Percentiles rank a stretch among this genome's conserved stretches.
Evolutionary conservation across 257 asterid genomes (phyloP).

Genomic region (Gardenia jasminoides): DNA sequence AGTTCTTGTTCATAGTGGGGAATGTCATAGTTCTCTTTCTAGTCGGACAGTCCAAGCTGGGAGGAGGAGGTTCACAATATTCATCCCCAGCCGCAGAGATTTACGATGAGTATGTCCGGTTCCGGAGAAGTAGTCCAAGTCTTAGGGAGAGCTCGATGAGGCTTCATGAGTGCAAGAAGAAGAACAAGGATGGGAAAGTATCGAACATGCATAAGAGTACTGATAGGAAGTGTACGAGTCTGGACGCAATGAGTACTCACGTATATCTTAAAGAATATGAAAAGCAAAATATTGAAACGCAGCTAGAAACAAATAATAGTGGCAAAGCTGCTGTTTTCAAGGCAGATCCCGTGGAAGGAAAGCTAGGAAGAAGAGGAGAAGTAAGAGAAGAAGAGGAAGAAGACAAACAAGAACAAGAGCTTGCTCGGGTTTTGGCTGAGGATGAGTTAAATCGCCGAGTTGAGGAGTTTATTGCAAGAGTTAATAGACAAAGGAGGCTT

Average conservation of each 20-base stretch:
- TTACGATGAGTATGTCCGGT: slow-evolving; percentile 17
- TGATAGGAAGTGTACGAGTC: background rate
- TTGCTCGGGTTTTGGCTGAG: background rate
- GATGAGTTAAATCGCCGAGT: slow-evolving; percentile 27
- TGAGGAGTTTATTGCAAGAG: slow-evolving; percentile 33
- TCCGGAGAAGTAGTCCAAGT: background rate
- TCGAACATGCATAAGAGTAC: background rate
- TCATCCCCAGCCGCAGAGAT: slow-evolving; percentile 14
- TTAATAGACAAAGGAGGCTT: slow-evolving; percentile 27
- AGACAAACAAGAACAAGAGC: background rate
- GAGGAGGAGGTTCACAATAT: background rate
- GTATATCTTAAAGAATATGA: background rate
- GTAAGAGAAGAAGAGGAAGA: background rate
- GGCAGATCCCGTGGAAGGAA: background rate
- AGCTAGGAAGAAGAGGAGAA: background rate
- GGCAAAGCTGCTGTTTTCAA: background rate
- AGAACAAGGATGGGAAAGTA: background rate
- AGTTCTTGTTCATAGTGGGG: slow-evolving; percentile 23
- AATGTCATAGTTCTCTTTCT: slow-evolving; percentile 31
- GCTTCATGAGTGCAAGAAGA: background rate
- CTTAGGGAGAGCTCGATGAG: background rate
- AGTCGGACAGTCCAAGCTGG: slow-evolving; percentile 23
- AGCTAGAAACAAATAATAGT: background rate
- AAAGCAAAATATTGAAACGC: background rate
- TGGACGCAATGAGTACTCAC: background rate